phyloP scores from a whole-genome alignment of 2,329 filamentous ascomycete genomes.

The Aspergillus sp. region DNA sequence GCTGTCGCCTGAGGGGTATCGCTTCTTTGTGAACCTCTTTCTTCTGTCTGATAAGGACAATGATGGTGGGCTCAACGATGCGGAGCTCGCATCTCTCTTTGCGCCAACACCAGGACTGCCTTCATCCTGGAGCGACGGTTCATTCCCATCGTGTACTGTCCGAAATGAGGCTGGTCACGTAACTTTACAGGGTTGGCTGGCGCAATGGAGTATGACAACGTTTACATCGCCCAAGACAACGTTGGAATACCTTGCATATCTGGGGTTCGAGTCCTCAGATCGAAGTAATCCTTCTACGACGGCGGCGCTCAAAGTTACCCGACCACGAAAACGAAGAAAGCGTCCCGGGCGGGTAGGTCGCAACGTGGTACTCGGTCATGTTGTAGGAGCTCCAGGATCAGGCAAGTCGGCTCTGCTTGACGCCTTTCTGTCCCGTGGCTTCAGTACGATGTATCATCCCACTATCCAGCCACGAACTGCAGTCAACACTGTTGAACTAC shows the following conservation, averaged over 20 bases:
- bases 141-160: conserved; percentile 91
- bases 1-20: conserved; percentile 89
- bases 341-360: conserved; percentile 85
- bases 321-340: conserved; percentile 81
- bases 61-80: conserved; percentile 86
- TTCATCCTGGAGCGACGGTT: conserved; percentile 81
- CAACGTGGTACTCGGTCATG: conserved; percentile 92
- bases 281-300: conserved; percentile 74
- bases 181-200: conserved; percentile 95
- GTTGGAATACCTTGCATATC: conserved; percentile 91
- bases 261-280: conserved; percentile 86
- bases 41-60: conserved; percentile 96
- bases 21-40: conserved; percentile 97
- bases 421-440: conserved; percentile 86
- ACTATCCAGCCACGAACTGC: conserved; percentile 94
- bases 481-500: conserved; percentile 94
- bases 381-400: conserved; percentile 81
- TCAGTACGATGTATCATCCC: conserved; percentile 81
- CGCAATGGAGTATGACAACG: conserved; percentile 99
- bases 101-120: conserved; percentile 91
- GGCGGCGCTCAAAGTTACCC: conserved; percentile 87
- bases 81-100: conserved; percentile 84
- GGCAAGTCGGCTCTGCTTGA: conserved; percentile 92
- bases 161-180: conserved; percentile 94
- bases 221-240: conserved; percentile 95